Base-by-base conservation (phyloP, 768 basidiomycete species). In the Mycena haematopus region DNA sequence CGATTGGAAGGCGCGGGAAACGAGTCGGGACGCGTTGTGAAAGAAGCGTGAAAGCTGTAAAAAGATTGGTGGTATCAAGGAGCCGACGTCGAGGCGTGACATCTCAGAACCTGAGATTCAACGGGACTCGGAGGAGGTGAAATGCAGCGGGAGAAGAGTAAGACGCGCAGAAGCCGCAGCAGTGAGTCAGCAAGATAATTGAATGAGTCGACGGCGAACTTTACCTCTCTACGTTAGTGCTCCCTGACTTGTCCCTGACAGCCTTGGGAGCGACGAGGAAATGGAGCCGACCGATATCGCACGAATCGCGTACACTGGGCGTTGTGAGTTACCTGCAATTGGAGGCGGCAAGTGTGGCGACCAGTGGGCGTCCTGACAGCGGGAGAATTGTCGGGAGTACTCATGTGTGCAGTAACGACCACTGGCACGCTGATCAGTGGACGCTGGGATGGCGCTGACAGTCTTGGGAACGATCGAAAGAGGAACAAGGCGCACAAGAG, bases 191-290 rank as follows among this genome's bases (percentile, higher is more conserved):
- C 49, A 33, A 50, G 49, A 24, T 50, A 50, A 29, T 19, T 47
- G 24, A 27, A 27, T 24, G 49, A 29, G 15, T 17, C 29, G 49
- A 50, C 29, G 10, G 29, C n/a, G n/a, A n/a, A n/a, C n/a, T n/a
- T n/a, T n/a, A n/a, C n/a, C n/a, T n/a, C n/a, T n/a, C n/a, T n/a
- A n/a, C 47, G 49, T 29, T 6, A 50, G 9, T 17, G 19, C 31
- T 33, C 7, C 6, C 27, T 25, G 47, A 15, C 24, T 25, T 25
- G 25, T 27, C 29, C 9, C 1, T 50, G 49, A 50, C 49, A 50
- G 49, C 29, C 49, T 50, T 50, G 49, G 49, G 49, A 50, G 29
- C n/a, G 24, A 31, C 22, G 36, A 38, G 40, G 40, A 42, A 38
- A 21, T 17, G n/a, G 7, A 46, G 24, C 22, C 44, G 17, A 10